Base-by-base conservation (phyloP, 164 flowering plant species). In the Sextonia rubra region DNA sequence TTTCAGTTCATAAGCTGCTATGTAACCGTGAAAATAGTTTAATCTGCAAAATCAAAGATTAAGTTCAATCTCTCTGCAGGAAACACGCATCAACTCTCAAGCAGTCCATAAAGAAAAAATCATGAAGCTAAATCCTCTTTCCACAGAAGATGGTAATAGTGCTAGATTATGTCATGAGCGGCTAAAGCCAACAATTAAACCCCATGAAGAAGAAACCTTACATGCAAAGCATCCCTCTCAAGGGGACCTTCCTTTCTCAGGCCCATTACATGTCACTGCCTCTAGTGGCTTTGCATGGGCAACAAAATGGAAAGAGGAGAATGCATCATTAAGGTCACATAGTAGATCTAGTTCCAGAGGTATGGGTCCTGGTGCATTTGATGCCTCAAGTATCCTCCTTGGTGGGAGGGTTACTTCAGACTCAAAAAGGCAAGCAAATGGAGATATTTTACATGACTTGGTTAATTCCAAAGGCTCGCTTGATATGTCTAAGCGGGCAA, bases 231-330 rank as follows among this genome's bases (percentile, higher is more conserved):
- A 90, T 78, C 85, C 93, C 69, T 95, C 99, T 47, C 90, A 86
- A 77, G 97, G 90, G 12, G 98, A 95, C 73, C 71, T 89, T 71
- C 88, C 93, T 17, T 91, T 81, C 71, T 87, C 97, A 44, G 99
- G 98, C 12, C 98, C 98, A 3, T 71, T 95, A 68, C 89, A 86
- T 74, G 87, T 91, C 58, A 77, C 91, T 56, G 79, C 85, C 32
- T 90, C 98, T 69, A 90, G 92, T 80, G 94, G 97, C n/a, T 95
- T 95, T 83, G 91, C 96, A 60, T 91, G 99, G 99, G 98, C 90
- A 2, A 91, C 80, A 79, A 86, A 85, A 73, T 82, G 90, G 76
- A 83, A 80, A 74, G 93, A 89, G 69, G 92, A 86, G 61, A 74
- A 71, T 12, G 69, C 84, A 44, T 82, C 82, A 20, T 67, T 68